These are phyloP conservation scores for Linum trigynum DNA, from an alignment of 345 rosid species.

Conservation along the genomic window DNA sequence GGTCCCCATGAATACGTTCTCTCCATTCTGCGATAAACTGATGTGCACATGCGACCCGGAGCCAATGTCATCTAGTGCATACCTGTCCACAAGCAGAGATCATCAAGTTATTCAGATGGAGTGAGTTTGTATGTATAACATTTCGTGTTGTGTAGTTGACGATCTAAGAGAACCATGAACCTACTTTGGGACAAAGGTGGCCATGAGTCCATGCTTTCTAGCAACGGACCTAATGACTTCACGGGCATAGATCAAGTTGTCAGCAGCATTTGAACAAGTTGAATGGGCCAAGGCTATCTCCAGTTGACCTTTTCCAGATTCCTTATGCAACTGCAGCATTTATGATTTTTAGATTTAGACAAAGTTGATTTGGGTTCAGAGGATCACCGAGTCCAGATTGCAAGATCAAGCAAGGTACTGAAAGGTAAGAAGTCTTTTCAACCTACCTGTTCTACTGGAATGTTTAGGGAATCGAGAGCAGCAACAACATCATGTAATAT, in stretches of 20 bases:
- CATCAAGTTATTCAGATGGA: not conserved
- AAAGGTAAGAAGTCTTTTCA: not conserved
- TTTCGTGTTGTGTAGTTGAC: not conserved
- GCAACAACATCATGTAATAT: constrained; percentile 57
- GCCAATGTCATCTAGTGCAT: constrained; percentile 72
- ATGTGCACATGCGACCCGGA: constrained; percentile 95
- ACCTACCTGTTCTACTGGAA: constrained; percentile 73
- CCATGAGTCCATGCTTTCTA: constrained; percentile 72
- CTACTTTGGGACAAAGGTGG: constrained; percentile 90
- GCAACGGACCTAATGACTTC: constrained; percentile 75
- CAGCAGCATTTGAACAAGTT: constrained; percentile 51
- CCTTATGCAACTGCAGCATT: constrained; percentile 57
- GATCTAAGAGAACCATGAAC: constrained; percentile 12
- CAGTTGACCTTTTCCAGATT: constrained; percentile 89
- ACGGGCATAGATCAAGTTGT: constrained; percentile 67
- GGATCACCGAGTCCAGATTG: not conserved
- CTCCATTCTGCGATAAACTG: constrained; percentile 66
- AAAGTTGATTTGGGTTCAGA: not conserved
- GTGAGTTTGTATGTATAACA: too few species aligned
- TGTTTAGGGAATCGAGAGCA: constrained; percentile 55
- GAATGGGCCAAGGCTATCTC: constrained; percentile 69
- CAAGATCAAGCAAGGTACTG: not conserved
- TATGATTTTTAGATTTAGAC: constrained; percentile 9
- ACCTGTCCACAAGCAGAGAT: constrained; percentile 33
- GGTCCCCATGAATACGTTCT: constrained; percentile 71